Evolutionary conservation across 2,329 filamentous ascomycete species (phyloP), one percentile per base, ranked within the genome.

Genomic region (Alternaria dauci): DNA sequence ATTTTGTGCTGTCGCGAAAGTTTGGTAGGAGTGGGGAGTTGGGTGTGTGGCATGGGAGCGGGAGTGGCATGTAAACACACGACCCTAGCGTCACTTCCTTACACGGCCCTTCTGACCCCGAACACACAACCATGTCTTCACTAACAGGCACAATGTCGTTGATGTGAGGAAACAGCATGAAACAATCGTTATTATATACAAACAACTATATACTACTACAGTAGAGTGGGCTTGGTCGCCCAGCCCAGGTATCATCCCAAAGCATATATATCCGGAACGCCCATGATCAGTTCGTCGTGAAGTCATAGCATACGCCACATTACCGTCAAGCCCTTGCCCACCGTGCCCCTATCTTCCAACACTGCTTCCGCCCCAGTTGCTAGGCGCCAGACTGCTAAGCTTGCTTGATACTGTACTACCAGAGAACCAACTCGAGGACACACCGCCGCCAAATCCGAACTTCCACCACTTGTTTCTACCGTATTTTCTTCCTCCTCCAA

Each of bases 401-500:
- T 79, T 82, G 55, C 75, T 80, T 16, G 73, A 73, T 41, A 78
- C 74, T 57, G 70, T 71, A 53, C 75, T 76, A 20, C 75, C 73
- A 38, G 68, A 76, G 62, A 77, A 76, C 76, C 81, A 75, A 60
- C 77, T 81, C 5, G 46, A 56, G 9, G 52, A 57, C 30, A 61
- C 58, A 28, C 73, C 72, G 14, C 75, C 73, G 58, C 77, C 64
- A 65, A 72, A 25, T 70, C 73, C 71, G 28, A 69, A 75, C 65
- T 71, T 73, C 56, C 70, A 61, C 58, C 58, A 61, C 43, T 57
- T 57, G 23, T 44, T 42, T 28, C 54, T 32, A 8, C 58, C 58
- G 26, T 58, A 61, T 11, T 61, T 66, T 57, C 74, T 71, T 11
- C 73, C 73, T 11, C 74, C 70, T 1, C 71, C 72, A 8, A 74